phyloP scores from a whole-genome alignment of 2,329 filamentous ascomycete species.

The Trichoderma endophyticum region DNA sequence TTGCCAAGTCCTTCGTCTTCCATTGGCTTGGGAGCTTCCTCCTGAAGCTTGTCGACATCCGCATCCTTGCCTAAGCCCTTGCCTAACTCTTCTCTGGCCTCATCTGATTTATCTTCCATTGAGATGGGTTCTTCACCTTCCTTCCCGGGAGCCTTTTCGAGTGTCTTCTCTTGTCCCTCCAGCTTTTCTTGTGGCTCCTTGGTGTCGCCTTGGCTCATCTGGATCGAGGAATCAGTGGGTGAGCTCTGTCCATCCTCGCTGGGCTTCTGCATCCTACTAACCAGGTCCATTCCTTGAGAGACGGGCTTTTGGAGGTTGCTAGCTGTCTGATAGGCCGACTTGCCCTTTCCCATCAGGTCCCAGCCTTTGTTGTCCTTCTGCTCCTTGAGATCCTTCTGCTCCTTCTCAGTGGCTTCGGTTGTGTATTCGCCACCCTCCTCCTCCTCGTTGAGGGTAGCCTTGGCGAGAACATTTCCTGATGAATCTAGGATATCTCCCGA shows the following conservation, averaged over 20 bases:
- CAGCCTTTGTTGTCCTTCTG: constrained; percentile 28
- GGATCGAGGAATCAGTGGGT: neutral
- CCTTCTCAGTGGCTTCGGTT: constrained; percentile 33
- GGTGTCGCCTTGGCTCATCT: neutral
- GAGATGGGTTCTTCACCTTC: neutral
- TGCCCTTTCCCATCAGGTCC: constrained; percentile 31
- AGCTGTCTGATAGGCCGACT: constrained; percentile 25
- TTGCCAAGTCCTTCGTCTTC: neutral
- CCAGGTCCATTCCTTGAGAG: constrained; percentile 22
- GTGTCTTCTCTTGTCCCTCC: neutral
- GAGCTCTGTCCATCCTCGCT: neutral
- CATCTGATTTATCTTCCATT: constrained; percentile 7
- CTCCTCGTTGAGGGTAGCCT: constrained; percentile 33
- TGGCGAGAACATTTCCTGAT: constrained; percentile 42
- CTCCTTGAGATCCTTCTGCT: neutral
- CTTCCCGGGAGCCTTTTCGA: neutral
- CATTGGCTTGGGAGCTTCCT: neutral
- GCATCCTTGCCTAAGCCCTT: neutral
- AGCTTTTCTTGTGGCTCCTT: neutral
- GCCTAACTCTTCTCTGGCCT: neutral
- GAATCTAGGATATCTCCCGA: constrained; percentile 36
- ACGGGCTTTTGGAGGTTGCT: constrained; percentile 23
- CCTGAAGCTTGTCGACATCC: neutral
- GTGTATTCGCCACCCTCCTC: constrained; percentile 37
- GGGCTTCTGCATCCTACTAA: constrained; percentile 22